Evolutionary conservation across 2,329 filamentous ascomycete species (phyloP).

Genomic region (Arthrobotrys entomopaga): DNA sequence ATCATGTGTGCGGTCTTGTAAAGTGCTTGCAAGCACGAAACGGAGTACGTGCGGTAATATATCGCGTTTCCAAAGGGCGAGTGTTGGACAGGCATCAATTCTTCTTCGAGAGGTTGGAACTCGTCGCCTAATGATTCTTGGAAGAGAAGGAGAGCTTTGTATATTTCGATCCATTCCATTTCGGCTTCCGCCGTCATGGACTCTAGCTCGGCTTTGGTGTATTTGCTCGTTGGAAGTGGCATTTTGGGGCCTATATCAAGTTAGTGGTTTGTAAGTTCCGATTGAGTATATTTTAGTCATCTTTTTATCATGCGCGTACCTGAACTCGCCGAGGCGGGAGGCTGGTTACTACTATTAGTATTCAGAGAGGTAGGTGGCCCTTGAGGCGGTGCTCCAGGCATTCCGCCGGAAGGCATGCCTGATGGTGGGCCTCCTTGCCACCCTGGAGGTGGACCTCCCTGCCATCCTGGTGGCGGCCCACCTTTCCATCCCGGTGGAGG

Average conservation of each 20-base stretch:
- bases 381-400: slow-evolving; percentile 17
- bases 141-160: slow-evolving; percentile 75
- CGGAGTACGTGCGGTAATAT: slow-evolving; percentile 85
- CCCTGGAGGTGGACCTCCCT: slow-evolving; percentile 59
- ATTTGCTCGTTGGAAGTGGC: slow-evolving; percentile 63
- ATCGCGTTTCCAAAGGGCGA: slow-evolving; percentile 82
- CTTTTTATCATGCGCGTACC: slow-evolving; percentile 26
- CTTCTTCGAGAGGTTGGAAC: slow-evolving; percentile 78
- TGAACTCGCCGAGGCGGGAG: slow-evolving; percentile 37
- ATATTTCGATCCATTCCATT: slow-evolving; percentile 81
- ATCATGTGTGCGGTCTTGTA: slow-evolving; percentile 87
- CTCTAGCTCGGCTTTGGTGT: slow-evolving; percentile 67
- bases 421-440: slow-evolving; percentile 37
- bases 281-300: slow-evolving; percentile 5
- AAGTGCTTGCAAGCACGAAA: slow-evolving; percentile 86
- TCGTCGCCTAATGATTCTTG: slow-evolving; percentile 74
- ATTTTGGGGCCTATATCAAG: slow-evolving; percentile 36
- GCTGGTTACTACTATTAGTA: slow-evolving; percentile 13
- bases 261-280: slow-evolving; percentile 10
- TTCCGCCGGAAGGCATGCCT: slow-evolving; percentile 37
- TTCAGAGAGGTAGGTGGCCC: slow-evolving; percentile 23
- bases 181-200: slow-evolving; percentile 75
- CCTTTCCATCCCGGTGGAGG: slow-evolving; percentile 47
- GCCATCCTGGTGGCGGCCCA: slow-evolving; percentile 33
- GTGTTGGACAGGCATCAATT: slow-evolving; percentile 70